Base-by-base conservation (phyloP, 1,139 yeast species). In the Taphrina betulina region DNA sequence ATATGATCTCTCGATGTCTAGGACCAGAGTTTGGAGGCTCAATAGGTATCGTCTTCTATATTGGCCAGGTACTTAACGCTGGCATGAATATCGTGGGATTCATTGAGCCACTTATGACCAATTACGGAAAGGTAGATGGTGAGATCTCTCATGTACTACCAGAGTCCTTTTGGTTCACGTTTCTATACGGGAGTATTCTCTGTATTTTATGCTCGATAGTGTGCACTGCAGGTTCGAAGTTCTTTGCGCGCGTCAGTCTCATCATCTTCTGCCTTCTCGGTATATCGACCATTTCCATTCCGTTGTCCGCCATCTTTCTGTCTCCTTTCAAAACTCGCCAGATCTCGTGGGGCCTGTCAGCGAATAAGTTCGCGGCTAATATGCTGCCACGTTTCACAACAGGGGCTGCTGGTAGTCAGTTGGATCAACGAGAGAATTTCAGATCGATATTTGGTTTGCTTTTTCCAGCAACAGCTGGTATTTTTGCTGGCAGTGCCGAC, bases 401-500 rank as follows among this genome's bases (percentile, higher is more conserved):
- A 46, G 94, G 94, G 14, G 96, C 97, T 3, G 96, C 95, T 2
- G 97, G 97, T 0, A 38, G 46, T 22, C 46, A 50, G 29, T 10
- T 38, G 16, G 85, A 95, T 8, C 81, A 83, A 36, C 79, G 75
- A 19, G 96, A 90, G 68, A 86, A 82, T 1, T 88, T 90, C 66
- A 79, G 83, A 58, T 85, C 86, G 67, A 71, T 92, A 63, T 92
- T 92, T 77, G 97, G 97, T 2, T 86, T 92, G 53, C 87, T 92
- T 68, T 92, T 92, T 73, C 97, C 98, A 12, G 96, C 98, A 0
- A 90, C 97, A 0, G 95, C 97, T 1, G 98, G 98, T 59, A 90
- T 92, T 40, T 85, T 90, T 69, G 97, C 98, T 1, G 98, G 98
- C n/a, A 96, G 97, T 1, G 85, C 95, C 14, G 92, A 92, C 97